Evolutionary conservation across 441 rosid species (phyloP).

Genomic region (Isatis lusitanica): DNA sequence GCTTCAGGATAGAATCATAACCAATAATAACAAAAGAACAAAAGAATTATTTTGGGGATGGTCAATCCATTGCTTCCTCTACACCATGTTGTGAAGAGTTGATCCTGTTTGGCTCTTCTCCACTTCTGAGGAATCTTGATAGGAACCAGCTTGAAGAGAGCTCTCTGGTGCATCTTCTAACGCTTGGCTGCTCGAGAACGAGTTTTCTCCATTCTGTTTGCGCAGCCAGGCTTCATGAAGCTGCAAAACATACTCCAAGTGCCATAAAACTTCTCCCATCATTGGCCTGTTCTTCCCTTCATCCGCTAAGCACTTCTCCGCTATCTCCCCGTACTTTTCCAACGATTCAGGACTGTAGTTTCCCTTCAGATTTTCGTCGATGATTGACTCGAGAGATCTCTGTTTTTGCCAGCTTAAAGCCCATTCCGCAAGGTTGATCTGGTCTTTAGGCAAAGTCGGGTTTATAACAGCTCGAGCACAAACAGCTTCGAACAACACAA

Average conservation of each 20-base stretch:
- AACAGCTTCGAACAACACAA: slow-evolving; percentile 74
- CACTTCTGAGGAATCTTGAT: slow-evolving; percentile 27
- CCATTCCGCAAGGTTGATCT: slow-evolving; percentile 96
- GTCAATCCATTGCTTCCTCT: slow-evolving; percentile 6
- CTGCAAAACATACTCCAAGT: slow-evolving; percentile 76
- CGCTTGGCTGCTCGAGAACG: slow-evolving; percentile 43
- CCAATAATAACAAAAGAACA: slow-evolving; percentile 34
- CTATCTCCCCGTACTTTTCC: slow-evolving; percentile 83
- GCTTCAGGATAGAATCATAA: slow-evolving; percentile 15
- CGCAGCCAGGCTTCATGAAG: slow-evolving; percentile 75
- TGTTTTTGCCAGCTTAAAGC: slow-evolving; percentile 78
- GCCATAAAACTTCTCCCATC: slow-evolving; percentile 91
- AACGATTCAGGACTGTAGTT: slow-evolving; percentile 58
- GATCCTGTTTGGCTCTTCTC: slow-evolving; percentile 26
- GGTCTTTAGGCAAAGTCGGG: slow-evolving; percentile 82
- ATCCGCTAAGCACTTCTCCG: slow-evolving; percentile 81
- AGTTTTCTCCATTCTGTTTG: slow-evolving; percentile 36
- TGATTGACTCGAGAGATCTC: slow-evolving; percentile 62
- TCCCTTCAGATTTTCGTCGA: slow-evolving; percentile 58
- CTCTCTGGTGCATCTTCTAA: slow-evolving; percentile 35
- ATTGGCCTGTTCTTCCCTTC: slow-evolving; percentile 81
- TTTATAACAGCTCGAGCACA: slow-evolving; percentile 89
- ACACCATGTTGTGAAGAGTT: slow-evolving; percentile 21
- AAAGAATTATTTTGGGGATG: slow-evolving; percentile 30
- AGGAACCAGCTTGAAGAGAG: slow-evolving; percentile 23